Base-by-base conservation (phyloP, 192 early-diverging fungal species). In the Coemansia sp. region DNA sequence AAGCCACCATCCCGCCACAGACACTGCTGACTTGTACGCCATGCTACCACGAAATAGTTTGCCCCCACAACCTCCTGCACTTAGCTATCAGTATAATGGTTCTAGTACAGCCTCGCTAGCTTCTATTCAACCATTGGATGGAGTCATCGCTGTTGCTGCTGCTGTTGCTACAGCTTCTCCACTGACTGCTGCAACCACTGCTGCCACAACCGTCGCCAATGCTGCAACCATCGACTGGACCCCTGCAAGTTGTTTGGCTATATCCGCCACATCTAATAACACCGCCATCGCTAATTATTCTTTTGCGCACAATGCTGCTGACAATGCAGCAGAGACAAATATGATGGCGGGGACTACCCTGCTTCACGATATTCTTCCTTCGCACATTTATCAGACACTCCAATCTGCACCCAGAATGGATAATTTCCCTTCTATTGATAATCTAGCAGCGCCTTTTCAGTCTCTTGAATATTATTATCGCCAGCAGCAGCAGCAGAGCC, bases 1-100 rank as follows among this genome's bases (percentile, higher is more conserved):
- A 80, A 80, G 78, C 78, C 78, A 57, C 78, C 57, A 67, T 68
- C 50, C 62, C 72, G 78, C 78, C 78, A 80, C 78, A 22, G 58
- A 19, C 78, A 80, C 58, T 80, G 59, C 68, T 68, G 72, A 80
- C 72, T 68, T 75, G 59, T 55, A 67, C 72, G 72, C 78, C 78
- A 80, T 67, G 68, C 36, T 68, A 51, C 54, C 59, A 54, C 64
- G 66, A 55, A 74, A 67, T 72, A 70, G 42, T 27, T 51, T 72
- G 51, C 60, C 63, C 57, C 54, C 54, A 33, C 52, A 58, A 20
- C 27, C 36, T 30, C 29, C 68, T 33, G 55, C 27, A 20, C n/a
- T 11, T 5, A 2, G 7, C 5, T 46, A 22, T 33, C 57, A n/a
- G 39, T 52, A 54, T 32, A 19, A 30, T 57, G 21, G 55, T 51